Evolutionary conservation across 441 rosid species (phyloP).

Genomic region (Pelargonium hybrid): DNA sequence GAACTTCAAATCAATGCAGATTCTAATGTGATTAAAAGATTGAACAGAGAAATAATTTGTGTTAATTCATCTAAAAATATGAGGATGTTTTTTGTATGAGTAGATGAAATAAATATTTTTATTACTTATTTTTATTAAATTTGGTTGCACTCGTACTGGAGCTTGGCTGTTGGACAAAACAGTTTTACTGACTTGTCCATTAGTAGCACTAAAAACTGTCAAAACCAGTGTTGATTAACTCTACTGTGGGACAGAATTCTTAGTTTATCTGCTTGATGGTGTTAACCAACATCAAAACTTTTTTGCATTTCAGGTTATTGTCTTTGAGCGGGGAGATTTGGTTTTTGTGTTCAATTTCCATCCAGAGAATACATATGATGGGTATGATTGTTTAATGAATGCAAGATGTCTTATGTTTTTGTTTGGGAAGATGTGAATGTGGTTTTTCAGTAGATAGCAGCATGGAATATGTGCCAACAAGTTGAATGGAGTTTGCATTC

Average conservation of each 20-base stretch:
- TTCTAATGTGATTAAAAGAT: not conserved
- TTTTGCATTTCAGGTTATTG: conserved; percentile 49
- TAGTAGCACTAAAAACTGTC: not conserved
- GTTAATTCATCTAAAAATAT: not conserved
- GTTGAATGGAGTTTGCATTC: not conserved
- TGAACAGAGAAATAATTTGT: not conserved
- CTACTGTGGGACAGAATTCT: not conserved
- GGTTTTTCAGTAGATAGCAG: not conserved
- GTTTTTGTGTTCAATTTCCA: conserved; percentile 76
- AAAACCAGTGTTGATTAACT: not conserved
- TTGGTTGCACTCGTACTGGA: not conserved
- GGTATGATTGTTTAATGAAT: conserved; percentile 31
- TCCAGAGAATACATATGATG: conserved; percentile 57
- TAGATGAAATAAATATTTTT: not conserved
- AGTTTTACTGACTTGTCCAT: not conserved
- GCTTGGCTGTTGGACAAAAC: not conserved
- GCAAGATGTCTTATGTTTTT: conserved; percentile 3
- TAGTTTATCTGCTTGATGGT: not conserved
- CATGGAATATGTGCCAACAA: not conserved
- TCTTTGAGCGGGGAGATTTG: conserved; percentile 73
- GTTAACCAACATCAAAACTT: not conserved
- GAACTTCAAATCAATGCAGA: not conserved
- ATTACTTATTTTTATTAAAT: not conserved
- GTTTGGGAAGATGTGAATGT: not conserved
- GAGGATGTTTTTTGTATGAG: not conserved